These are phyloP conservation scores for Pythium utonaiense DNA, from an alignment of 352 stramenopile genomes.

Conservation along the genomic window DNA sequence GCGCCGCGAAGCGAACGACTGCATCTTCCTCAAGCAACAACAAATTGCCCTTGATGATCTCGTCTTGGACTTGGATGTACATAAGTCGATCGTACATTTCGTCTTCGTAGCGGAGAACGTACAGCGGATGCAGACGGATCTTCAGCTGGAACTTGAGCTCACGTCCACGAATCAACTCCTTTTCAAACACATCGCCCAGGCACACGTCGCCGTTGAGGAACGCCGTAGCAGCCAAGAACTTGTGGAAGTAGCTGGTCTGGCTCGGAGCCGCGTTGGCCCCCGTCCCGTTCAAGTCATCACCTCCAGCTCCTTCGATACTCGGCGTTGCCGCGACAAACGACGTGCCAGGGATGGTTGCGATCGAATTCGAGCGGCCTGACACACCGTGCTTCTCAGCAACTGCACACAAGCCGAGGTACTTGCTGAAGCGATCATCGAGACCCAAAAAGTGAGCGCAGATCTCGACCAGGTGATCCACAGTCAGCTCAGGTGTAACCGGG, in stretches of 20 bases:
- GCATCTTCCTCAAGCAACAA: constrained; percentile 75
- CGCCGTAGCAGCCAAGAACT: constrained; percentile 67
- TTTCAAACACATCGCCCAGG: constrained; percentile 91
- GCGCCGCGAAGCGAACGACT: constrained; percentile 67
- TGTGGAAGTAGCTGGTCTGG: constrained; percentile 67
- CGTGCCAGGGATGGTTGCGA: constrained; percentile 18
- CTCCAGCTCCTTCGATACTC: constrained; percentile 23
- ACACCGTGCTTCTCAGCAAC: constrained; percentile 43
- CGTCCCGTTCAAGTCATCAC: constrained; percentile 23
- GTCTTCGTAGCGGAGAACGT: constrained; percentile 80
- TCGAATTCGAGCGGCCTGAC: constrained; percentile 28
- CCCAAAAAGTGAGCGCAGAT: constrained; percentile 92
- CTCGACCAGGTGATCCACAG: constrained; percentile 87
- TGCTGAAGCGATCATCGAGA: constrained; percentile 83
- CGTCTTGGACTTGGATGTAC: constrained; percentile 91
- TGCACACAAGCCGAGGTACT: constrained; percentile 62
- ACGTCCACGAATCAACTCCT: constrained; percentile 82
- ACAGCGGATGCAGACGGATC: constrained; percentile 85
- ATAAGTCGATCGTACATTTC: constrained; percentile 81
- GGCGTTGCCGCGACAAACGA: constrained; percentile 33
- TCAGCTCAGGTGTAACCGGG: constrained; percentile 91
- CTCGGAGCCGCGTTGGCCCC: constrained; percentile 14
- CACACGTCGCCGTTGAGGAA: constrained; percentile 84
- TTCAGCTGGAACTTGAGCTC: constrained; percentile 93
- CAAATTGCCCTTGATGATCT: constrained; percentile 88